Percentiles rank a stretch among this genome's conserved stretches.
phyloP scores from a whole-genome alignment of 768 basidiomycete genomes.

The Lactifluus subvellereus region DNA sequence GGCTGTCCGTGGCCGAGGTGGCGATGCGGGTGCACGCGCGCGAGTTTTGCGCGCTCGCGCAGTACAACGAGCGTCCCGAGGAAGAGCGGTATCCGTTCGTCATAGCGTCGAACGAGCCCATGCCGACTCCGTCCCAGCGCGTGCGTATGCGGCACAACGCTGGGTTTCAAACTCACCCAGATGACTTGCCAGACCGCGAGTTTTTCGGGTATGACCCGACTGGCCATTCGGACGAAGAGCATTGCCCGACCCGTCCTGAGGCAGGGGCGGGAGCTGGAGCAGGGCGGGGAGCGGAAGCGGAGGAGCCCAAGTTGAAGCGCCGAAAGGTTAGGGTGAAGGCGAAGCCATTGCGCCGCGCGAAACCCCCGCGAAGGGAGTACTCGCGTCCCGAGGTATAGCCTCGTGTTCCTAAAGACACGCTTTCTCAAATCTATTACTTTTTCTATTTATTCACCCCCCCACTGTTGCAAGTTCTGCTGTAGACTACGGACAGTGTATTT shows the following conservation, averaged over 20 bases:
- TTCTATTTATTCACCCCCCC: not conserved
- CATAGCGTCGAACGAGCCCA: slow-evolving; percentile 8
- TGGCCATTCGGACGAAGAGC: slow-evolving; percentile 5
- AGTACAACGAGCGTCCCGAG: slow-evolving; percentile 25
- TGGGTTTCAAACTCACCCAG: slow-evolving; percentile 3
- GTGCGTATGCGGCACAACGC: slow-evolving; percentile 19
- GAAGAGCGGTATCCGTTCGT: slow-evolving; percentile 28
- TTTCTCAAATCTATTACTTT: not conserved
- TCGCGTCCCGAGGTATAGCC: slow-evolving; percentile 13
- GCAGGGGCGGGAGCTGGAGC: not conserved
- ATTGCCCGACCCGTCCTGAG: not conserved
- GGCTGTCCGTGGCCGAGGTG: slow-evolving; percentile 29
- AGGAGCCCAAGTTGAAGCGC: slow-evolving; percentile 10
- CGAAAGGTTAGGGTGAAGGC: not conserved
- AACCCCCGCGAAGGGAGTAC: not conserved
- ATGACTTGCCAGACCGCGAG: slow-evolving; percentile 25
- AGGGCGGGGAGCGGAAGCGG: not conserved
- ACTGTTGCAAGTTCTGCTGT: not conserved
- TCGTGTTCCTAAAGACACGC: not conserved
- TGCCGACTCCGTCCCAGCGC: slow-evolving; percentile 27
- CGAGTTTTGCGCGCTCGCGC: slow-evolving; percentile 24
- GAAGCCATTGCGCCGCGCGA: slow-evolving; percentile 5
- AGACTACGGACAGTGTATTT: not conserved
- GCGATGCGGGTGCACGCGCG: slow-evolving; percentile 22
- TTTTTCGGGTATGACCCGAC: slow-evolving; percentile 20